phyloP scores from a whole-genome alignment of 306 rosid genomes.

The Cicer yamashitae region DNA sequence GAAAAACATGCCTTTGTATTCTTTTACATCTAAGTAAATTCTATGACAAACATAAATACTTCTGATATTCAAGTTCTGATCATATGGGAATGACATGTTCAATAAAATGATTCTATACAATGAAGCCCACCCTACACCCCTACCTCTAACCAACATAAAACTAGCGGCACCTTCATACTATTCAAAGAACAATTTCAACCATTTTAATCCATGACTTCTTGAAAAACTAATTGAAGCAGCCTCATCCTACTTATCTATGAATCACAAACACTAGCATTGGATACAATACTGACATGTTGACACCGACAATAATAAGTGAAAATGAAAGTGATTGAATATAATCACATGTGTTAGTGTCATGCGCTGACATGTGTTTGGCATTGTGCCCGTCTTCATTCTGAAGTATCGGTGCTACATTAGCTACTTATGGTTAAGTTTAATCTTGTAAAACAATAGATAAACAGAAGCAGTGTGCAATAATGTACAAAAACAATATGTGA shows the following conservation, averaged over 20 bases:
- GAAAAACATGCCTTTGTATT: background rate
- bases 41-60: constrained; percentile 14
- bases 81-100: background rate
- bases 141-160: constrained; percentile 31
- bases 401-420: no score
- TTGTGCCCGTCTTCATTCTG: no score
- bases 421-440: constrained; percentile 1
- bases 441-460: background rate
- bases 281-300: no score
- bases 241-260: background rate
- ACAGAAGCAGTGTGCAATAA: background rate
- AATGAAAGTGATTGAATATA: no score
- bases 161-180: background rate
- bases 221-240: background rate
- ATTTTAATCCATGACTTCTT: constrained; percentile 27
- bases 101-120: background rate
- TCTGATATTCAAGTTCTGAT: constrained; percentile 3
- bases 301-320: no score
- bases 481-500: background rate
- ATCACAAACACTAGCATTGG: no score
- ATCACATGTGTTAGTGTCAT: no score
- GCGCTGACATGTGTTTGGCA: no score
- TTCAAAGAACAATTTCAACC: background rate
- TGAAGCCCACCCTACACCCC: background rate
- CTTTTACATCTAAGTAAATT: constrained; percentile 11